Percentiles rank a stretch among this genome's conserved stretches.
Conservation (phyloP, 1,284 basidiomycete species). For the Puccinia brachypodii region DNA sequence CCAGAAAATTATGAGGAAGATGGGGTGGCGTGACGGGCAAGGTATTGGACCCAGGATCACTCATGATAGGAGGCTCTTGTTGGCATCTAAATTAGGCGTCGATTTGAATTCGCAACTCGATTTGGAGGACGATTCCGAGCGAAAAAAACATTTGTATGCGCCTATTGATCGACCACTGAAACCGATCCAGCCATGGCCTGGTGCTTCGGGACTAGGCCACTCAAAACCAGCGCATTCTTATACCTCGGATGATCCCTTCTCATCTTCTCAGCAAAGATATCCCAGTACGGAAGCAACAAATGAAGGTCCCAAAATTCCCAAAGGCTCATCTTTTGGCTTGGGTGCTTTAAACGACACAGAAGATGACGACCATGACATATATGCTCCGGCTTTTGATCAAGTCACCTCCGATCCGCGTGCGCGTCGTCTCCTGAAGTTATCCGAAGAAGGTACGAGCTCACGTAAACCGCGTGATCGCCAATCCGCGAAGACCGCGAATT, state of each 20-base stretch:
- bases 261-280: not conserved
- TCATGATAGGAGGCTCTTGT: conserved; percentile 69
- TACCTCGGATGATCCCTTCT: not conserved
- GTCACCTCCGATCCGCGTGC: conserved; percentile 37
- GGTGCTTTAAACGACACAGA: conserved; percentile 45
- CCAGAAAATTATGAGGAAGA: conserved; percentile 79
- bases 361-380: conserved; percentile 46
- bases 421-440: conserved; percentile 25
- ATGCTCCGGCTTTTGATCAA: conserved; percentile 28
- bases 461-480: not conserved
- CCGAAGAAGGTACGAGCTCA: conserved; percentile 7
- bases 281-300: not conserved
- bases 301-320: conserved; percentile 31
- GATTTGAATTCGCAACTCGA: conserved; percentile 50
- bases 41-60: conserved; percentile 90
- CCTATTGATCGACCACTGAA: conserved; percentile 74
- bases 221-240: conserved; percentile 49
- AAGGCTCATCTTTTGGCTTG: conserved; percentile 44
- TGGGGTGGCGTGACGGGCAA: conserved; percentile 91
- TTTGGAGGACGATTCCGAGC: conserved; percentile 67
- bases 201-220: conserved; percentile 77
- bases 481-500: conserved; percentile 22
- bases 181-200: conserved; percentile 68
- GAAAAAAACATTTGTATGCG: conserved; percentile 78
- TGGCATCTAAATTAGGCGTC: conserved; percentile 57